These are phyloP conservation scores for Veloporphyrellus conicus DNA, from an alignment of 1,284 basidiomycete species.

Conservation along the genomic window DNA sequence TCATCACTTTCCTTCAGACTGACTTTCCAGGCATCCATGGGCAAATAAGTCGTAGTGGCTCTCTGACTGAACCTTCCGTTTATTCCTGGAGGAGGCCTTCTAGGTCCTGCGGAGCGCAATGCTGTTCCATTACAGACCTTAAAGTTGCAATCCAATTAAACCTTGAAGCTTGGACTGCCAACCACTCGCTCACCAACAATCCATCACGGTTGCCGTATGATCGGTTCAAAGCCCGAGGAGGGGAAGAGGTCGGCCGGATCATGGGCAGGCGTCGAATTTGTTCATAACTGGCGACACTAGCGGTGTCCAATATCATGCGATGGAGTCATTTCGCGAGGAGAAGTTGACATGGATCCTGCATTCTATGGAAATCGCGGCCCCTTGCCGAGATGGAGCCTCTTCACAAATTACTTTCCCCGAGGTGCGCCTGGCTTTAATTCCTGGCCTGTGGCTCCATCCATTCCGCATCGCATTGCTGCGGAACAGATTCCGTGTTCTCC, in stretches of 20 bases:
- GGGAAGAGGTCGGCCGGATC: conserved; percentile 21
- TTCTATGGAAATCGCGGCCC: conserved; percentile 12
- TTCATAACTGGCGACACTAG: conserved; percentile 4
- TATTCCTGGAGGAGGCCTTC: conserved; percentile 1
- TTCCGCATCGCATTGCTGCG: conserved; percentile 10
- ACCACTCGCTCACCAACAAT: conserved; percentile 2
- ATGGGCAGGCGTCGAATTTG: conserved; percentile 2
- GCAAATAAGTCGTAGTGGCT: background rate
- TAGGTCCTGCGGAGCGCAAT: conserved; percentile 2
- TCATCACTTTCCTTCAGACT: conserved; percentile 12
- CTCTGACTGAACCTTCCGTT: conserved; percentile 3
- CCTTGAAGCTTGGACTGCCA: background rate
- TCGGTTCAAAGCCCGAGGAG: background rate
- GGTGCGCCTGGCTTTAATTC: conserved; percentile 12
- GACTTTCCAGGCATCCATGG: conserved; percentile 16
- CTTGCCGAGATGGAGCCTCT: conserved; percentile 3
- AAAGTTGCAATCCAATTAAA: conserved; percentile 6
- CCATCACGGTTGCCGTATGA: background rate
- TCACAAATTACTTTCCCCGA: background rate
- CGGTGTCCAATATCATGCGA: background rate
- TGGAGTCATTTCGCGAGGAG: background rate
- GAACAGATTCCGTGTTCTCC: conserved; percentile 5
- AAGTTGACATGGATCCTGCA: conserved; percentile 9
- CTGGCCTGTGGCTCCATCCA: background rate
- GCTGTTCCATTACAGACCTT: conserved; percentile 7